These are phyloP conservation scores for Trichoderma cornu-damae DNA, from an alignment of 2,329 filamentous ascomycete species.

Conservation along the genomic window DNA sequence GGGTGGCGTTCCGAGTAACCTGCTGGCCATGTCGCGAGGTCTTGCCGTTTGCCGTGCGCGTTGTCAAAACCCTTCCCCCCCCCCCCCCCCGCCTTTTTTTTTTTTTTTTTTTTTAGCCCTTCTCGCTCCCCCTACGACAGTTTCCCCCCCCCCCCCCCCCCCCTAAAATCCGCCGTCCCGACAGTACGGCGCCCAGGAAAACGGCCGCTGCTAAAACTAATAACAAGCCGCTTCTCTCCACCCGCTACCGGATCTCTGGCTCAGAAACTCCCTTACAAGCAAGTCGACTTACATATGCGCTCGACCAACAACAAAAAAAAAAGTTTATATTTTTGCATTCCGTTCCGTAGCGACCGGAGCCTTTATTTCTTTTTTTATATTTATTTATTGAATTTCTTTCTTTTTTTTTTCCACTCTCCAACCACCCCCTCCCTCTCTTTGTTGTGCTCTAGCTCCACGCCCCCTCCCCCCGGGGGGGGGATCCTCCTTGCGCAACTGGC, in stretches of 20 bases:
- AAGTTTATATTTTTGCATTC: too few relatives aligned
- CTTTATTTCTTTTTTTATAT: too few relatives aligned
- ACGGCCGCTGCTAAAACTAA: conserved; percentile 3
- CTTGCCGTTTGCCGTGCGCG: too few relatives aligned
- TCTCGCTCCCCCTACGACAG: neutral
- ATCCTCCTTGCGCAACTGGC: neutral
- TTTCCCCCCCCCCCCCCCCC: neutral
- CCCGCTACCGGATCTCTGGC: conserved; percentile 15
- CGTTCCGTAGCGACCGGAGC: too few relatives aligned
- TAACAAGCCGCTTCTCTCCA: conserved; percentile 14
- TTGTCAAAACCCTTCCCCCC: neutral
- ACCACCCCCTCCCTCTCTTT: neutral
- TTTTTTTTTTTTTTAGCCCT: neutral
- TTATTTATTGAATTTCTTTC: too few relatives aligned
- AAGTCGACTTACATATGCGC: too few relatives aligned
- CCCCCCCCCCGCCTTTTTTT: neutral
- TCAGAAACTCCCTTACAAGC: neutral
- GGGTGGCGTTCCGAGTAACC: too few relatives aligned
- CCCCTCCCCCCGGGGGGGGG: neutral
- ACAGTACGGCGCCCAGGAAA: conserved; percentile 16
- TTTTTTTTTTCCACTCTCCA: too few relatives aligned
- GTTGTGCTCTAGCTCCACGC: neutral
- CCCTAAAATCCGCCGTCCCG: conserved; percentile 4
- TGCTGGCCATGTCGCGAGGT: too few relatives aligned
- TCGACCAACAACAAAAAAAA: conserved; percentile 12